These are phyloP conservation scores for Fusarium bactridioides DNA, from an alignment of 2,329 filamentous ascomycete species.

Conservation along the genomic window DNA sequence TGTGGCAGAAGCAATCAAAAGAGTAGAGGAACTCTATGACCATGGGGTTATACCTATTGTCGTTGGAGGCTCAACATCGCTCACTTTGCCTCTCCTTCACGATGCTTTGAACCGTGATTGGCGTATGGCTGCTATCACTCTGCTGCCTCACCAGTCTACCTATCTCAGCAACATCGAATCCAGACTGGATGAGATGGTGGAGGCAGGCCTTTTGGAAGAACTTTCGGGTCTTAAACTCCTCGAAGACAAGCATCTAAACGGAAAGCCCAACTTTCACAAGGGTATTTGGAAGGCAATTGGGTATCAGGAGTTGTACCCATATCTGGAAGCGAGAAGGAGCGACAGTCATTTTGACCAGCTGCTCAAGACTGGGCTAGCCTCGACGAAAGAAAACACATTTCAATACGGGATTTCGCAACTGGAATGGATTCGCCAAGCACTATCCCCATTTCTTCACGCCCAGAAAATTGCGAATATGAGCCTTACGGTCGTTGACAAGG, in stretches of 20 bases:
- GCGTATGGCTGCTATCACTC: not conserved
- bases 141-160: not conserved
- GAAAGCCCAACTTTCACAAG: not conserved
- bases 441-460: not conserved
- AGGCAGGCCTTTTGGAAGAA: not conserved
- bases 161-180: not conserved
- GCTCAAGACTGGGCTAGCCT: not conserved
- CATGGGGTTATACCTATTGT: not conserved
- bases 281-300: not conserved
- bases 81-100: not conserved
- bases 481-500: not conserved
- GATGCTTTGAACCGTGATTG: not conserved
- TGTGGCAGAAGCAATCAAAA: not conserved
- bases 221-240: not conserved
- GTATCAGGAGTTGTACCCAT: not conserved
- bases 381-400: not conserved
- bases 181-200: not conserved
- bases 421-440: not conserved
- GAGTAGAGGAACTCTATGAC: not conserved
- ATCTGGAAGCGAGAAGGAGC: not conserved
- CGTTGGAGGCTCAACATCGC: not conserved
- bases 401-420: not conserved
- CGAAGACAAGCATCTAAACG: not conserved
- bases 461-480: not conserved
- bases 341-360: not conserved